A percentile compares a stretch with the other conserved stretches of the same genome.
These are phyloP conservation scores for Dactylellina haptotyla DNA, from an alignment of 2,329 filamentous ascomycete genomes.

Conservation along the genomic window DNA sequence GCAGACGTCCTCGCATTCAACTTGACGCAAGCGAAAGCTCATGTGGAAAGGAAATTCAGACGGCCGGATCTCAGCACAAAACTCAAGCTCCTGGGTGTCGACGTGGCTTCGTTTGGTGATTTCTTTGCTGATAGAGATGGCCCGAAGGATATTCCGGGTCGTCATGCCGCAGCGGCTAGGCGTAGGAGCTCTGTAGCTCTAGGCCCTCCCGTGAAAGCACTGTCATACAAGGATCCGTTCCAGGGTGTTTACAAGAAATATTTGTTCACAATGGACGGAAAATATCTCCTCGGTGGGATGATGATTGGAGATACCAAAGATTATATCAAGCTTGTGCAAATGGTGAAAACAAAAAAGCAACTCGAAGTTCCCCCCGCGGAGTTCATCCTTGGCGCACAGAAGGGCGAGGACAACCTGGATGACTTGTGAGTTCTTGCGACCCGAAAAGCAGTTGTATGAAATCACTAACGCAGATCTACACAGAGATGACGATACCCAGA, in stretches of 20 bases:
- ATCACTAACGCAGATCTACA: constrained; percentile 48
- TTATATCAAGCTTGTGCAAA: constrained; percentile 86
- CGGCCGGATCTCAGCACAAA: constrained; percentile 90
- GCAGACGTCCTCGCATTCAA: constrained; percentile 92
- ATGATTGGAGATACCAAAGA: constrained; percentile 94
- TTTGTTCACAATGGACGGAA: constrained; percentile 86
- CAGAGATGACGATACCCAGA: constrained; percentile 80
- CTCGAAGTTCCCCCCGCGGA: constrained; percentile 81
- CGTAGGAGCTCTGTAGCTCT: constrained; percentile 14
- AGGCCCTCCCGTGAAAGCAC: constrained; percentile 74
- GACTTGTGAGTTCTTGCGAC: constrained; percentile 68
- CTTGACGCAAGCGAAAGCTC: constrained; percentile 77
- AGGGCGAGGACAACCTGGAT: constrained; percentile 73
- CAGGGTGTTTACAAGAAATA: constrained; percentile 92
- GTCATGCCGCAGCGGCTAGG: constrained; percentile 26
- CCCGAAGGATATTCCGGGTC: constrained; percentile 74
- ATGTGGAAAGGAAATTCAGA: constrained; percentile 73
- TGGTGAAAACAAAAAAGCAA: constrained; percentile 84
- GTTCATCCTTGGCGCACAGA: constrained; percentile 81
- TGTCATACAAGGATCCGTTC: constrained; percentile 91
- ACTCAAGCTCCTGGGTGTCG: constrained; percentile 85
- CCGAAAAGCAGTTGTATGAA: background rate
- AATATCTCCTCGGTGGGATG: constrained; percentile 92
- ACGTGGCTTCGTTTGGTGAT: constrained; percentile 92
- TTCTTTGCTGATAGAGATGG: constrained; percentile 91